A percentile compares a stretch with the other conserved stretches of the same genome.
Evolutionary conservation across 495 filamentous ascomycete genomes (phyloP).

Genomic region (Hyaloscypha variabilis): DNA sequence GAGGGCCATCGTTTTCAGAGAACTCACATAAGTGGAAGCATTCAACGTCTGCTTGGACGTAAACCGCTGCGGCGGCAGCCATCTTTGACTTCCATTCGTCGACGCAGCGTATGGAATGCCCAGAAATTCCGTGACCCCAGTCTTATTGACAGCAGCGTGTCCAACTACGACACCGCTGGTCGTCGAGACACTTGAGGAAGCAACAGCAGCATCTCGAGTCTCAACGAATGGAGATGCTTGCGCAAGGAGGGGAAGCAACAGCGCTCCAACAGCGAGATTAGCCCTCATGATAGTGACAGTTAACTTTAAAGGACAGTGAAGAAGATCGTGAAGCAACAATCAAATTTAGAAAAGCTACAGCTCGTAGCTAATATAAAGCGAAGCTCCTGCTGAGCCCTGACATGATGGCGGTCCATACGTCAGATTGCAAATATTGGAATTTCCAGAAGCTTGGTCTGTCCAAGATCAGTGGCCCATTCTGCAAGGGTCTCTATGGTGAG

Average conservation of each 20-base stretch:
- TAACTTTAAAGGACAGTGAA: neutral
- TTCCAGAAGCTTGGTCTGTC: neutral
- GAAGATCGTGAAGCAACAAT: neutral
- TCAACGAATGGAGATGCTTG: neutral
- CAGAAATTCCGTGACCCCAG: neutral
- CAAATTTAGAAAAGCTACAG: neutral
- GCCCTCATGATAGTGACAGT: neutral
- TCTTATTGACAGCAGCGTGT: neutral
- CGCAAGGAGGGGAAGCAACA: neutral
- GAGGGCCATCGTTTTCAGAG: neutral
- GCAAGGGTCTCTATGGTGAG: neutral
- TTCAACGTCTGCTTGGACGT: neutral
- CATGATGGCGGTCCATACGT: conserved; percentile 1
- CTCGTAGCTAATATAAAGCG: neutral
- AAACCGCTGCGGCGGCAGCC: conserved; percentile 1
- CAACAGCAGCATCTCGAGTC: neutral
- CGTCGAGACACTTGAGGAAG: neutral
- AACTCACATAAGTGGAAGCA: neutral
- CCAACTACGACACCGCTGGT: neutral
- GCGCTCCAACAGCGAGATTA: neutral
- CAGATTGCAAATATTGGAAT: conserved; percentile 3
- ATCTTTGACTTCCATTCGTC: conserved; percentile 3
- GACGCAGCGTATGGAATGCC: conserved; percentile 5
- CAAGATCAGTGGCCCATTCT: neutral
- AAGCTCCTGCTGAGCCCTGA: neutral